These are phyloP conservation scores for Typha latifolia DNA, from an alignment of 176 grass and related monocot species.

Conservation along the genomic window DNA sequence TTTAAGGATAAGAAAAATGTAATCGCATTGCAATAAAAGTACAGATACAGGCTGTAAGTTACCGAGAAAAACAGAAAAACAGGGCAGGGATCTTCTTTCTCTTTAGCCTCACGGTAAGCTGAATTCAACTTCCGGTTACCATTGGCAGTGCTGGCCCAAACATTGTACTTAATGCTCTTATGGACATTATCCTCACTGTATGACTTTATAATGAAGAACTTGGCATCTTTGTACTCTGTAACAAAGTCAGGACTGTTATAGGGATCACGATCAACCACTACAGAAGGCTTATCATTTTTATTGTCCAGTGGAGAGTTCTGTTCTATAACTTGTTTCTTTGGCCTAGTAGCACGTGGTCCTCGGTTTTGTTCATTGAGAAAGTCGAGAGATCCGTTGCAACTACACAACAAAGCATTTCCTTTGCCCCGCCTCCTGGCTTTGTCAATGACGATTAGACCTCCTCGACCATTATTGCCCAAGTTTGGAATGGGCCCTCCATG, in stretches of 20 bases:
- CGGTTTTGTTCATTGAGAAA: constrained; percentile 66
- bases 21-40: constrained; percentile 1
- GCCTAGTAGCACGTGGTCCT: constrained; percentile 47
- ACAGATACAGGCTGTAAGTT: constrained; percentile 18
- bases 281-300: constrained; percentile 42
- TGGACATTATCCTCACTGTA: constrained; percentile 99
- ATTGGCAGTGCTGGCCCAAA: constrained; percentile 97
- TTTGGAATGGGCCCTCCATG: constrained; percentile 36
- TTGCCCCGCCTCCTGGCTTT: constrained; percentile 34
- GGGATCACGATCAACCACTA: constrained; percentile 32
- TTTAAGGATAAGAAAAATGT: neutral
- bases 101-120: constrained; percentile 55
- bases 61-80: constrained; percentile 97
- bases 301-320: constrained; percentile 29
- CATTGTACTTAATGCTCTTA: constrained; percentile 94
- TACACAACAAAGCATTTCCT: constrained; percentile 33
- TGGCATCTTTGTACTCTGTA: constrained; percentile 66
- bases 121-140: constrained; percentile 88
- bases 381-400: constrained; percentile 44
- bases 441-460: constrained; percentile 30
- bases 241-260: constrained; percentile 59
- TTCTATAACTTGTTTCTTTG: constrained; percentile 40
- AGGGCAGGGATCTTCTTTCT: constrained; percentile 46
- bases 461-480: constrained; percentile 27
- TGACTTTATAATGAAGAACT: constrained; percentile 96